phyloP scores from a whole-genome alignment of 2,329 filamentous ascomycete genomes.

The Thermoascus crustaceus region DNA sequence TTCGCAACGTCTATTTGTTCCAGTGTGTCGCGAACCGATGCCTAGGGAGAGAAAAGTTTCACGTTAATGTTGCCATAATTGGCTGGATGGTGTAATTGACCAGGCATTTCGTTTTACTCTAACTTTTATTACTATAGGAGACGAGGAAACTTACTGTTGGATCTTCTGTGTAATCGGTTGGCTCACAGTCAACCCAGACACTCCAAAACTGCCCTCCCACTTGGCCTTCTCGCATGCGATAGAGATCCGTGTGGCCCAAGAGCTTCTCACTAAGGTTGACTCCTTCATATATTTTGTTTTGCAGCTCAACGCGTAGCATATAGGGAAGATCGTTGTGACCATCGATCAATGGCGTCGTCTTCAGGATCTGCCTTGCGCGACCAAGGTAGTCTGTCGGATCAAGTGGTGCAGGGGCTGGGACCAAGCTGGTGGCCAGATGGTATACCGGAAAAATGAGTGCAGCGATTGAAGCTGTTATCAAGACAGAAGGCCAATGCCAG shows the following conservation, averaged over 20 bases:
- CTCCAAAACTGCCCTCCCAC: constrained; percentile 26
- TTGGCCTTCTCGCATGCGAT: constrained; percentile 16
- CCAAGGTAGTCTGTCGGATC: neutral
- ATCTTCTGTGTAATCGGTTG: constrained; percentile 11
- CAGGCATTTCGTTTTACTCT: too few relatives aligned
- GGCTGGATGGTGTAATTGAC: too few relatives aligned
- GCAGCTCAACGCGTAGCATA: constrained; percentile 17
- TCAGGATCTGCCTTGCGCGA: constrained; percentile 11
- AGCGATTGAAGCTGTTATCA: neutral
- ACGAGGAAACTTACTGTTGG: constrained; percentile 9
- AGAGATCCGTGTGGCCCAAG: constrained; percentile 18
- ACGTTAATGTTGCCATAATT: too few relatives aligned
- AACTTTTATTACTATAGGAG: constrained; percentile 5
- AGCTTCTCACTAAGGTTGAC: constrained; percentile 9
- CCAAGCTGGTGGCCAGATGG: neutral
- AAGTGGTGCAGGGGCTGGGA: neutral
- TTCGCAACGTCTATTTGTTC: constrained; percentile 21
- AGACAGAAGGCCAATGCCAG: neutral
- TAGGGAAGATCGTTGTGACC: constrained; percentile 27
- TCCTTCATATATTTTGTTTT: constrained; percentile 21
- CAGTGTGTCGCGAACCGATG: constrained; percentile 17
- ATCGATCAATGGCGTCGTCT: constrained; percentile 21
- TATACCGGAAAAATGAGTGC: neutral
- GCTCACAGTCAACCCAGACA: constrained; percentile 19
- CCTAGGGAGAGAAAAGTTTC: too few relatives aligned